Evolutionary conservation across 179 eudicot species (phyloP), one percentile per base, ranked within the genome.

Genomic region (Beta corolliflora): DNA sequence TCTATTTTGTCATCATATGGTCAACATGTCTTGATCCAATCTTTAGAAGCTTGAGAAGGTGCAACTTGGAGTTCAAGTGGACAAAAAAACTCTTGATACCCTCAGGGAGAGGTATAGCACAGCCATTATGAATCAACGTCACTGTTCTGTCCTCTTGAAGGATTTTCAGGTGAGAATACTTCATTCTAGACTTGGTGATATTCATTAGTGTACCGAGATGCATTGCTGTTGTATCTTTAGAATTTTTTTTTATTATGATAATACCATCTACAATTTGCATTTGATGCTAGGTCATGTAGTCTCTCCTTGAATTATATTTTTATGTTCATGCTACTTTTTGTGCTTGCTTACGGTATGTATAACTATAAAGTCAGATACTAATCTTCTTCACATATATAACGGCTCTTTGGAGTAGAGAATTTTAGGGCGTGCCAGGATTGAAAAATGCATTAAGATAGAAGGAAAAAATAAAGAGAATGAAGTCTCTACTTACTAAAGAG

Each of bases 401-500:
- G 36, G 36, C 36, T 31, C 36, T 31, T 31, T 31, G 36, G 36
- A 31, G 36, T 31, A 31, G 36, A 31, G 36, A 31, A 31, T 31
- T 31, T 31, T 31, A 31, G 36, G 36, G 36, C 36, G 36, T 31
- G 36, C 36, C 2, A 31, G 36, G 36, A 31, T 31, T 31, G 36
- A 31, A 31, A 31, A 31, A 31, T 31, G 36, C 36, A 31, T 31
- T 31, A 31, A 31, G 36, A 31, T 31, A 31, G 36, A 31, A 31
- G 36, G 36, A 31, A 31, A 31, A 31, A 31, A 31, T 31, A 2
- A 31, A 31, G 36, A 31, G 36, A 31, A 31, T 31, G 36, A 84
- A 75, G 11, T 56, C 21, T 83, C 77, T 84, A 96, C 99, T 92
- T 96, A 96, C 86, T 96, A 98, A 96, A 88, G 99, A 92, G 80